These are phyloP conservation scores for Colletotrichum siamense DNA, from an alignment of 2,329 filamentous ascomycete genomes.

Conservation along the genomic window DNA sequence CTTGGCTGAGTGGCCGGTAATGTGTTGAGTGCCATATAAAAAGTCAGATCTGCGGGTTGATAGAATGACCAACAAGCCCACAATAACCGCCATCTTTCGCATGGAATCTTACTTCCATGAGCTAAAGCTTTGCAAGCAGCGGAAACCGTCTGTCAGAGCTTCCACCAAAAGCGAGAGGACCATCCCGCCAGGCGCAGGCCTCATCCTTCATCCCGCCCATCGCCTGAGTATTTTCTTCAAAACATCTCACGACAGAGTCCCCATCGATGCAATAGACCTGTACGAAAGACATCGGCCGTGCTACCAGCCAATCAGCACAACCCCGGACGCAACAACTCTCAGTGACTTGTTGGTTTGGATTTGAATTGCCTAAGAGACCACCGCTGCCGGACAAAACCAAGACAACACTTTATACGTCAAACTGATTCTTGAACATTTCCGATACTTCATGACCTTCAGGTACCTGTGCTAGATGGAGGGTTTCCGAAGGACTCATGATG, in stretches of 20 bases:
- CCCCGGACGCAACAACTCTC: no score
- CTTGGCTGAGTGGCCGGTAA: no score
- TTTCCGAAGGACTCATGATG: accelerated
- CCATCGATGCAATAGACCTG: accelerated
- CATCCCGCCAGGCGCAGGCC: accelerated
- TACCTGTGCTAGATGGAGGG: accelerated
- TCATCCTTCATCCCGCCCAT: neutral
- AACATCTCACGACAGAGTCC: neutral
- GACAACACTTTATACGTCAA: neutral
- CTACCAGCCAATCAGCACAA: accelerated
- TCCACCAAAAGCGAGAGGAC: neutral
- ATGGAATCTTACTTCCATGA: no score
- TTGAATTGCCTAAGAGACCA: neutral
- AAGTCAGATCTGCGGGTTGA: neutral
- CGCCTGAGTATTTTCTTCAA: neutral
- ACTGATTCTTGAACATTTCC: accelerated
- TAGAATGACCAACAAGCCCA: neutral
- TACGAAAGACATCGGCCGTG: accelerated
- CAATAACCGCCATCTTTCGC: no score
- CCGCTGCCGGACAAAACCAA: neutral
- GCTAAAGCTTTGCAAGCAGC: no score
- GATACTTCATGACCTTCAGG: neutral
- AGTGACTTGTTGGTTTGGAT: no score
- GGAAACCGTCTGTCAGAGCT: no score
- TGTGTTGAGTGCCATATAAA: neutral